Conservation (phyloP, 1,284 basidiomycete species). For the Tilletia indica region DNA sequence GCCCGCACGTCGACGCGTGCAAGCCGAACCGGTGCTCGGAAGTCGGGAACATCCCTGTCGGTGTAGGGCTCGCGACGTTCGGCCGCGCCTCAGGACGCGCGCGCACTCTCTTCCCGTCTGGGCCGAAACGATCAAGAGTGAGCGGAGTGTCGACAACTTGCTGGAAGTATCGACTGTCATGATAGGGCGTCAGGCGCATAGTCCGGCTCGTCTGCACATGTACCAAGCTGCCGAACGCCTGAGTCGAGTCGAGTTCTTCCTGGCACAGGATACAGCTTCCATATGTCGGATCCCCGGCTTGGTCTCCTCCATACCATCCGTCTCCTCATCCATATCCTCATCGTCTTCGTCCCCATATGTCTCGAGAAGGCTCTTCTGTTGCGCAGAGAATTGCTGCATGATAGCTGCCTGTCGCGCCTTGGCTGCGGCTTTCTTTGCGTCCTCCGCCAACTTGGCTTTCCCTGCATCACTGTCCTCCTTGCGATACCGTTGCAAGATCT, state of each 20-base stretch:
- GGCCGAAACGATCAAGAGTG: constrained; percentile 44
- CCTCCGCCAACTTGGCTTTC: constrained; percentile 31
- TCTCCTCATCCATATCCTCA: constrained; percentile 37
- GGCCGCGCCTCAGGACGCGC: constrained; percentile 7
- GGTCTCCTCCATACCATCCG: constrained; percentile 23
- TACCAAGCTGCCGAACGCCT: constrained; percentile 83
- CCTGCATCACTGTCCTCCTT: constrained; percentile 1
- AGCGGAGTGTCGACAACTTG: constrained; percentile 66
- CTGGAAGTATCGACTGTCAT: constrained; percentile 67
- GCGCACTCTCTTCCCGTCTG: constrained; percentile 34
- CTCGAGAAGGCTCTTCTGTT: constrained; percentile 51
- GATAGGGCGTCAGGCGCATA: constrained; percentile 75
- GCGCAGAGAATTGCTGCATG: constrained; percentile 52
- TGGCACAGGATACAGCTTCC: constrained; percentile 98
- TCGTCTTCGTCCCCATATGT: constrained; percentile 46
- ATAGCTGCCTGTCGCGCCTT: constrained; percentile 52
- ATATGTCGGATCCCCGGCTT: constrained; percentile 31
- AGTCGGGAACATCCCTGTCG: constrained; percentile 56
- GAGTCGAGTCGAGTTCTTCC: constrained; percentile 75
- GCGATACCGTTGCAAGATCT: neutral
- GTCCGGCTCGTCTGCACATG: constrained; percentile 84
- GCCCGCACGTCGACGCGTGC: constrained; percentile 85
- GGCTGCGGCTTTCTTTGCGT: constrained; percentile 43
- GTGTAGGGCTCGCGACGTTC: constrained; percentile 49
- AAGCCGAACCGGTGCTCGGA: constrained; percentile 63